Base-by-base conservation (phyloP, 495 filamentous ascomycete species). In the Neurospora sp. region DNA sequence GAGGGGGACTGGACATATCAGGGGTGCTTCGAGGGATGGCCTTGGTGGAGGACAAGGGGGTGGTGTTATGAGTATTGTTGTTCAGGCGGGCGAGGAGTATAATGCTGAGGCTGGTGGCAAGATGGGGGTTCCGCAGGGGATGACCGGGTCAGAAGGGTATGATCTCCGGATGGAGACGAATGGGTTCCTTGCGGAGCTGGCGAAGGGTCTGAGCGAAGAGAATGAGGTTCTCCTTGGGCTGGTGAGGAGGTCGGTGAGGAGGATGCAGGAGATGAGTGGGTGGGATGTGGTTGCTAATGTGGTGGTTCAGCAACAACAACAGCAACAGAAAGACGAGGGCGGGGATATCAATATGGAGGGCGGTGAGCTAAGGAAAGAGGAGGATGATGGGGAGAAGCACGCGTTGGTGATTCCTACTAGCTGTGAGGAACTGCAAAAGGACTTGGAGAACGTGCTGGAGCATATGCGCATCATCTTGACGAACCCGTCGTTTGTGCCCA, bases 401-500 rank as follows among this genome's bases (percentile, higher is more conserved):
- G 83, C 84, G 20, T 62, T 84, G 70, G 80, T 84, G 0, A 80
- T 88, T 40, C 85, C 87, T 12, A 82, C 89, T 4, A 91, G 89
- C 38, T 93, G 91, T 78, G 92, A 93, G 69, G 90, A 91, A 37
- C 83, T 98, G 54, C 89, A 92, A 0, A 75, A 79, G 8, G 91
- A 95, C 72, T 87, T 97, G 82, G 90, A 93, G 37, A 81, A 81
- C 4, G 90, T 95, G 2, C 85, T 98, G 73, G 89, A 92, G 70
- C 93, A 96, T 75, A 85, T 98, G 69, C 88, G 91, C 75, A 92
- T 87, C 5, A 85, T 99, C 42, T 85, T 99, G 38, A 97, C 95
- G 12, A 97, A 98, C 75, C 96, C 96, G 6, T 95, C 93, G 10
- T 99, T 98, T 81, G 96, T 98, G 39, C 93, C 96, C 0, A 86